phyloP scores from a whole-genome alignment of 257 asterid genomes.

The Nicotiana knightiana region DNA sequence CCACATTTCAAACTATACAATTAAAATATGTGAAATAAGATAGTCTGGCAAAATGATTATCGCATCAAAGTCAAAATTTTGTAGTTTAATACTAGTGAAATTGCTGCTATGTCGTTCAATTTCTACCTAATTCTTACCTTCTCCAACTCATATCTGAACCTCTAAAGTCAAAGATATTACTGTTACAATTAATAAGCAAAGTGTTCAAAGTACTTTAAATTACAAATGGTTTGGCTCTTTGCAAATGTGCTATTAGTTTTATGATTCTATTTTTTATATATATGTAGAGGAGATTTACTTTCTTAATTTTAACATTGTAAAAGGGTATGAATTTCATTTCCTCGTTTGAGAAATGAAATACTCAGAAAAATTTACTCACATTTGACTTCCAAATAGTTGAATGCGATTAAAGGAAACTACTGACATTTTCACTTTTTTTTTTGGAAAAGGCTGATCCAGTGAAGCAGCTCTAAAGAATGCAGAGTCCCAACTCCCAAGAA shows the following conservation, averaged over 20 bases:
- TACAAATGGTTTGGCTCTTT: too few species aligned
- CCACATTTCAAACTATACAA: background rate
- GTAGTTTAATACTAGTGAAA: too few species aligned
- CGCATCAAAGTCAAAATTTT: background rate
- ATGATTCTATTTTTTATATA: too few species aligned
- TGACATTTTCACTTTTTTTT: background rate
- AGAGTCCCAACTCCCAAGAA: background rate
- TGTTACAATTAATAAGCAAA: background rate
- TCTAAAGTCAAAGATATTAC: background rate
- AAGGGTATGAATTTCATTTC: too few species aligned
- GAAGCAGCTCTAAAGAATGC: background rate
- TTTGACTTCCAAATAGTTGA: background rate
- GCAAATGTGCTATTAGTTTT: too few species aligned
- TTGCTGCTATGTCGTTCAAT: background rate
- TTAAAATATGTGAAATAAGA: background rate
- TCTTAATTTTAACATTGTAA: too few species aligned
- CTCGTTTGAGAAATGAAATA: background rate
- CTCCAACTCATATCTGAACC: background rate
- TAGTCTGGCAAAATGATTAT: background rate
- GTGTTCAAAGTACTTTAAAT: background rate
- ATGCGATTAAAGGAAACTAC: background rate
- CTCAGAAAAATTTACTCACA: background rate
- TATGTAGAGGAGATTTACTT: too few species aligned
- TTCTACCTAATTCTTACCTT: constrained; percentile 4
- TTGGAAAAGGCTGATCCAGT: background rate